phyloP scores from a whole-genome alignment of 2,329 filamentous ascomycete species.

The Helminthosporium solani region DNA sequence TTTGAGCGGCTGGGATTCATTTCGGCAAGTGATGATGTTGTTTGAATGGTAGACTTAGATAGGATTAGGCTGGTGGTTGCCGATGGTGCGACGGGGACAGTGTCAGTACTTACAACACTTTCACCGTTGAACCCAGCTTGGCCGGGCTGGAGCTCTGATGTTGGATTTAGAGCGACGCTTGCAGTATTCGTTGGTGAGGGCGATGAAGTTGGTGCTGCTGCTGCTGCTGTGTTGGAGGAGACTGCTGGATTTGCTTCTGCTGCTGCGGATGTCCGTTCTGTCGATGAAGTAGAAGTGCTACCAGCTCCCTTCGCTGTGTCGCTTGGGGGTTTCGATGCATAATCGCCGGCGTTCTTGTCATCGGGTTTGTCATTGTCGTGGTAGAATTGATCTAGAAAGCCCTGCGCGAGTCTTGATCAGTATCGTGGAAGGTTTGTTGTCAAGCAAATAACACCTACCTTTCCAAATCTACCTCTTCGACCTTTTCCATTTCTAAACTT shows the following conservation, averaged over 20 bases:
- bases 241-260: neutral
- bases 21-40: neutral
- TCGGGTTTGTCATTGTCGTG: neutral
- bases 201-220: neutral
- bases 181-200: neutral
- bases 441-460: neutral
- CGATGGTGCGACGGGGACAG: neutral
- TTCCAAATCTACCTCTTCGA: neutral
- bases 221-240: neutral
- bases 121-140: neutral
- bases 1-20: neutral
- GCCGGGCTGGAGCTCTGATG: neutral
- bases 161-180: neutral
- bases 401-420: neutral
- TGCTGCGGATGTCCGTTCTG: neutral
- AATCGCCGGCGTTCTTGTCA: neutral
- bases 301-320: neutral
- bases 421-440: neutral
- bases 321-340: neutral
- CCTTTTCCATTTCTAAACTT: constrained; percentile 2
- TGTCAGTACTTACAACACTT: neutral
- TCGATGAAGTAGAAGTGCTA: neutral
- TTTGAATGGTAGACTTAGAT: neutral
- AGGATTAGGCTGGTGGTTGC: neutral
- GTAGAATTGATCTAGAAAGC: neutral